Evolutionary conservation across 257 asterid genomes (phyloP).

Genomic region (Penstemon newberryi): DNA sequence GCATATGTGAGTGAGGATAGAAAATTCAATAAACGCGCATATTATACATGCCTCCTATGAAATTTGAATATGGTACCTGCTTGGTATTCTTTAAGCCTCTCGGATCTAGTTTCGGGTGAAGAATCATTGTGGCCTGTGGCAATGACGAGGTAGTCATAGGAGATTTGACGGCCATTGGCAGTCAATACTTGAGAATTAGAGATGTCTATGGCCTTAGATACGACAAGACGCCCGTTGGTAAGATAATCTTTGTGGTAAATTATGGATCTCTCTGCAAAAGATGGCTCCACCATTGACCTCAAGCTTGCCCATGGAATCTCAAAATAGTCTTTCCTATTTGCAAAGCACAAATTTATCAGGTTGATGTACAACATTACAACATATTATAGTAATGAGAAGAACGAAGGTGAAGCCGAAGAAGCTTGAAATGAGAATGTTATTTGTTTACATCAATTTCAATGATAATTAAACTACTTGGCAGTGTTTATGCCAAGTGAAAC

Average conservation of each 20-base stretch:
- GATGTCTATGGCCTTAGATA: slow-evolving; percentile 59
- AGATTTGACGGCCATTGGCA: slow-evolving; percentile 52
- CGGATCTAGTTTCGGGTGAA: slow-evolving; percentile 47
- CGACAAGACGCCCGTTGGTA: slow-evolving; percentile 61
- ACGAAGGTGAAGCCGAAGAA: too few species aligned
- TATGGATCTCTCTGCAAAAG: slow-evolving; percentile 66
- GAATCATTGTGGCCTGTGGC: slow-evolving; percentile 78
- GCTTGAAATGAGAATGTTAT: too few species aligned
- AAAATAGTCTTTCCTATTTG: slow-evolving; percentile 79
- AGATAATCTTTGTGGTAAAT: slow-evolving; percentile 85
- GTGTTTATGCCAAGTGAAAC: neutral
- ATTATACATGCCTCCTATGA: neutral
- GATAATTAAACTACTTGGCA: neutral
- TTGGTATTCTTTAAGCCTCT: slow-evolving; percentile 51
- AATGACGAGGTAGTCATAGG: slow-evolving; percentile 75
- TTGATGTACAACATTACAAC: too few species aligned
- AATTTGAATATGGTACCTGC: slow-evolving; percentile 39
- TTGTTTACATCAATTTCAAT: too few species aligned
- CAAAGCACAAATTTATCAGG: neutral
- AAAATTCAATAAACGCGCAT: neutral
- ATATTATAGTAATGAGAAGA: too few species aligned
- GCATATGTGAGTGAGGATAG: slow-evolving; percentile 8
- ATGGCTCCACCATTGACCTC: slow-evolving; percentile 79
- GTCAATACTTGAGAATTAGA: slow-evolving; percentile 62
- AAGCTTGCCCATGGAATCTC: slow-evolving; percentile 90